Evolutionary conservation across 2,329 filamentous ascomycete species (phyloP).

Genomic region (Colletotrichum agaves): DNA sequence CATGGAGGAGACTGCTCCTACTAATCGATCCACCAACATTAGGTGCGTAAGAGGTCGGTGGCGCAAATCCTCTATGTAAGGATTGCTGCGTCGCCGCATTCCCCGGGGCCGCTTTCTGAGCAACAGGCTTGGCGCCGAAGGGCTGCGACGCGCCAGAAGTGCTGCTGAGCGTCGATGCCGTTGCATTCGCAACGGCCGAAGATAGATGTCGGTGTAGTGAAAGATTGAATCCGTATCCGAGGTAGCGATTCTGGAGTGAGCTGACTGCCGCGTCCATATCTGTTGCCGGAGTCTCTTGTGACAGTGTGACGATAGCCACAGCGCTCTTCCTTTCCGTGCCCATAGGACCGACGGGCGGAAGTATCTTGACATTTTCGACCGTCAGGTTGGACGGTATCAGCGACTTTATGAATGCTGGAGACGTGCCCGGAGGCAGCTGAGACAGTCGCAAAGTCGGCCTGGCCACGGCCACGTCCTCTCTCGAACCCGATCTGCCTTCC

Average conservation of each 20-base stretch:
- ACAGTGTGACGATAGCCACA: constrained; percentile 83
- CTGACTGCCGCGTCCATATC: constrained; percentile 87
- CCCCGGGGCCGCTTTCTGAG: constrained; percentile 50
- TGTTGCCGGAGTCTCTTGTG: constrained; percentile 81
- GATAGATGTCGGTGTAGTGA: constrained; percentile 85
- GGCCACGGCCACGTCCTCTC: constrained; percentile 68
- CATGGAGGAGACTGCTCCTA: constrained; percentile 65
- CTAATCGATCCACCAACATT: constrained; percentile 52
- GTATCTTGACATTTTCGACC: constrained; percentile 79
- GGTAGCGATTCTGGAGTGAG: constrained; percentile 81
- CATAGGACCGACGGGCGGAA: constrained; percentile 63
- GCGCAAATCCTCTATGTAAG: constrained; percentile 74
- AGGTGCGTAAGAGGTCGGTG: constrained; percentile 74
- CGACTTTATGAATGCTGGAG: constrained; percentile 68
- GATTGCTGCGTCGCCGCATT: constrained; percentile 56
- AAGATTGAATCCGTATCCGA: constrained; percentile 86
- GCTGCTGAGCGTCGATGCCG: constrained; percentile 51
- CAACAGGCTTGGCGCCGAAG: constrained; percentile 79
- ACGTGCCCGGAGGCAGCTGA: constrained; percentile 70
- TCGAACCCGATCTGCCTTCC: constrained; percentile 54
- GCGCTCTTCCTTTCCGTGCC: constrained; percentile 75
- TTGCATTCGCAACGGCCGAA: constrained; percentile 69
- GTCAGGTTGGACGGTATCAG: constrained; percentile 68
- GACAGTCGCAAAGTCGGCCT: constrained; percentile 72
- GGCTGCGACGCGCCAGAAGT: constrained; percentile 68